Percentiles rank a stretch among this genome's conserved stretches.
These are phyloP conservation scores for Flaveria ramosissima DNA, from an alignment of 129 eudicot species.

Conservation along the genomic window DNA sequence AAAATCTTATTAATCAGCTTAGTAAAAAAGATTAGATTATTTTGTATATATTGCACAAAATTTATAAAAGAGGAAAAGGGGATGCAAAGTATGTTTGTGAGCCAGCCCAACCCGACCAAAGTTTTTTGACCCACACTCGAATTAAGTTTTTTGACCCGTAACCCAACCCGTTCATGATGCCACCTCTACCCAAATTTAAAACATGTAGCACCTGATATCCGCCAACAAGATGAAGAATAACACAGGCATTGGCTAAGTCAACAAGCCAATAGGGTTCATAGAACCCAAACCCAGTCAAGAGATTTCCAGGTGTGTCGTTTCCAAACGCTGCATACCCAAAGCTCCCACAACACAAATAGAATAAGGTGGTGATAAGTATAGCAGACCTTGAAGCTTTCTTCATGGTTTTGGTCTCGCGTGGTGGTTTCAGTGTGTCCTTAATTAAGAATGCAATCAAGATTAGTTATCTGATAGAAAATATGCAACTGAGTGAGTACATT, in stretches of 20 bases:
- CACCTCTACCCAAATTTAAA: background rate
- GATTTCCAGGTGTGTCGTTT: conserved; percentile 54
- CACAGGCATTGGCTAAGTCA: conserved; percentile 55
- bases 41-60: background rate
- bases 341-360: conserved; percentile 60
- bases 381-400: conserved; percentile 53
- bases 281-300: conserved; percentile 70
- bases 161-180: background rate
- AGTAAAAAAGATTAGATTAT: background rate
- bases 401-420: conserved; percentile 59
- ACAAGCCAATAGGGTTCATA: conserved; percentile 73
- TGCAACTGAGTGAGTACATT: conserved; percentile 15
- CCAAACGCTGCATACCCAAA: conserved; percentile 79
- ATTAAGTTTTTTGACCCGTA: background rate
- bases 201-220: conserved; percentile 48
- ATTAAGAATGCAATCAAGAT: conserved; percentile 12
- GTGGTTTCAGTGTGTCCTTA: conserved; percentile 62
- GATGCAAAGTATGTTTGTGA: background rate
- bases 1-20: background rate
- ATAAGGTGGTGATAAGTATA: conserved; percentile 49
- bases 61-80: background rate
- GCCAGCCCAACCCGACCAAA: background rate
- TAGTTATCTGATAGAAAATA: conserved; percentile 8
- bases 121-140: background rate
- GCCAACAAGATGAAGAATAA: conserved; percentile 56